These are phyloP conservation scores for Tuber brumale DNA, from an alignment of 495 filamentous ascomycete species.

Conservation along the genomic window DNA sequence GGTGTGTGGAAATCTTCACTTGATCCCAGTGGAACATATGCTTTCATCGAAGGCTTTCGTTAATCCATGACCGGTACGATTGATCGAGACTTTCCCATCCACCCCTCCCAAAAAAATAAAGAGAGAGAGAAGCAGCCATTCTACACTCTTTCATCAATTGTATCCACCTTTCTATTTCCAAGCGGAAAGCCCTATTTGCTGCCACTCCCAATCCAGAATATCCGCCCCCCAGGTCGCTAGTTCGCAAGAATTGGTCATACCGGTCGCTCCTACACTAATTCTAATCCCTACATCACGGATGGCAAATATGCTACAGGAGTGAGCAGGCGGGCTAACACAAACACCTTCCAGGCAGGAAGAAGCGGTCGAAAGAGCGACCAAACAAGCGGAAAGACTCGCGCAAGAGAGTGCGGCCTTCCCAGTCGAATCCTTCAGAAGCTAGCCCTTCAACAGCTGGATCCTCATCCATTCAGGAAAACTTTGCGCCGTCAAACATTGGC, in stretches of 20 bases:
- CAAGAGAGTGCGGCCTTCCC: neutral
- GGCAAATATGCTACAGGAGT: neutral
- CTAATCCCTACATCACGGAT: neutral
- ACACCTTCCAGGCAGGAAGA: slow-evolving; percentile 28
- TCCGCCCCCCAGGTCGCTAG: neutral
- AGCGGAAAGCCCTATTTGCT: neutral
- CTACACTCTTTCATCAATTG: neutral
- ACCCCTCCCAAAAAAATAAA: neutral
- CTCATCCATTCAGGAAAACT: slow-evolving; percentile 2
- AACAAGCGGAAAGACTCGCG: slow-evolving; percentile 19
- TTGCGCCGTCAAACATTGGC: slow-evolving; percentile 5
- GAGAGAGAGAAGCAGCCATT: neutral
- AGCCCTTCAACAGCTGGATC: slow-evolving; percentile 9
- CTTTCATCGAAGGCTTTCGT: slow-evolving; percentile 29
- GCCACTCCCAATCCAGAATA: neutral
- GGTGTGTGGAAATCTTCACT: slow-evolving; percentile 28
- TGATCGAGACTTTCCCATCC: neutral
- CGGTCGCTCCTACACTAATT: neutral
- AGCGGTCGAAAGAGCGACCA: slow-evolving; percentile 36
- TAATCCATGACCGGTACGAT: slow-evolving; percentile 34
- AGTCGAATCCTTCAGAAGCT: neutral
- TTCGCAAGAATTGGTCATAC: neutral
- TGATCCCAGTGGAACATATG: slow-evolving; percentile 24
- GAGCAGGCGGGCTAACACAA: slow-evolving; percentile 12
- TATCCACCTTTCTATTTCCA: neutral